Conservation (phyloP, 306 rosid genomes). For the Oemleria cerasiformis region DNA sequence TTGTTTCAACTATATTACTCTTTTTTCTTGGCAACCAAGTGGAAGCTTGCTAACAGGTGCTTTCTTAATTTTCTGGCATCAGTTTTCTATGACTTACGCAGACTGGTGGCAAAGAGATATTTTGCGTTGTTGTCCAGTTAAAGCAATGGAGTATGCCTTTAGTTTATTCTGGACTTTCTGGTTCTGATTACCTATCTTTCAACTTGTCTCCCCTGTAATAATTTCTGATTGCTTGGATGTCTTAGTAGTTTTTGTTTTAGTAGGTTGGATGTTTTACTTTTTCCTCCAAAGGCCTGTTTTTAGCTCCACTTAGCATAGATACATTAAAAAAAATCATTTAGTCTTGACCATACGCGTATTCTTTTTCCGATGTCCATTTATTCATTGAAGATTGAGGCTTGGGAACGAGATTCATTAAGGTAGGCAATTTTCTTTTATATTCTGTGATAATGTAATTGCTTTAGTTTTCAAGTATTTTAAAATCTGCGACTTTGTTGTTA, state of each 20-base stretch:
- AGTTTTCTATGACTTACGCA: background rate
- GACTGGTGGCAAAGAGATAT: background rate
- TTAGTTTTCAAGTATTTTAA: background rate
- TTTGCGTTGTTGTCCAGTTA: background rate
- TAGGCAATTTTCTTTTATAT: background rate
- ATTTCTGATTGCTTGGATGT: background rate
- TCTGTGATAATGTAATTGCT: background rate
- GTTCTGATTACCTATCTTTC: background rate
- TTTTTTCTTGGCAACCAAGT: background rate
- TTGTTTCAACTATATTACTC: background rate
- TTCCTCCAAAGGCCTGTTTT: background rate
- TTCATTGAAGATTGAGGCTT: background rate
- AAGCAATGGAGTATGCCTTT: background rate
- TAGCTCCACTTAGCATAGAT: background rate
- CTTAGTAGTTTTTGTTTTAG: background rate
- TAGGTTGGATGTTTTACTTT: background rate
- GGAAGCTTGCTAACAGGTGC: background rate
- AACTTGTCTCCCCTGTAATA: background rate
- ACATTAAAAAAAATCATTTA: background rate
- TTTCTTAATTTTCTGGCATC: background rate
- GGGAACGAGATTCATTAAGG: background rate
- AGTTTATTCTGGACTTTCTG: background rate
- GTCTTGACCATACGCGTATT: background rate
- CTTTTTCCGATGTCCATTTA: background rate
- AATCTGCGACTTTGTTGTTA: too few relatives aligned